phyloP scores from a whole-genome alignment of 2,329 filamentous ascomycete genomes.

The Penicillium hordei region DNA sequence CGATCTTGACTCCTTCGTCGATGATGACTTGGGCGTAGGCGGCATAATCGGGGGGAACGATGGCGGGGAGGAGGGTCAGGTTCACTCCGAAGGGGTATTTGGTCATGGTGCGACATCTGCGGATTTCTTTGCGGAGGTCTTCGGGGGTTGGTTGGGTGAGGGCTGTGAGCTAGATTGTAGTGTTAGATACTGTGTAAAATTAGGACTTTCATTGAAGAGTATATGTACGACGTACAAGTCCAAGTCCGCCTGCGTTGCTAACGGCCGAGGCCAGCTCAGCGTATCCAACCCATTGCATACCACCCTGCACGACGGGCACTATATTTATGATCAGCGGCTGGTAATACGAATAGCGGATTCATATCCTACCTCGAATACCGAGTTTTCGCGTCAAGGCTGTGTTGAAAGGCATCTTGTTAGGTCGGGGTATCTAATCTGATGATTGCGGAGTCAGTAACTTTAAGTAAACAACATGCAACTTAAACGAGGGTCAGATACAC shows the following conservation, averaged over 20 bases:
- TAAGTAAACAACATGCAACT: neutral
- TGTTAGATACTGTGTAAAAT: neutral
- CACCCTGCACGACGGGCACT: slow-evolving; percentile 53
- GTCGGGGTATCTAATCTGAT: slow-evolving; percentile 12
- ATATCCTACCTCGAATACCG: slow-evolving; percentile 48
- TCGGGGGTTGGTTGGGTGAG: slow-evolving; percentile 90
- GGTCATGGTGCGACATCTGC: slow-evolving; percentile 72
- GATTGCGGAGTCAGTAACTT: slow-evolving; percentile 5
- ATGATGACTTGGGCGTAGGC: slow-evolving; percentile 91
- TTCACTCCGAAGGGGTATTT: slow-evolving; percentile 78
- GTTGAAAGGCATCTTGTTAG: slow-evolving; percentile 59
- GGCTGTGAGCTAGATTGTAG: slow-evolving; percentile 46
- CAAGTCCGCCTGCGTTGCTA: slow-evolving; percentile 54
- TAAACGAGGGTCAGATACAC: neutral
- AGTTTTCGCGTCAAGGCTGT: slow-evolving; percentile 62
- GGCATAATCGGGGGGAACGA: slow-evolving; percentile 86
- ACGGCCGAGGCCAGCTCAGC: slow-evolving; percentile 55
- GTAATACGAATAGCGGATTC: neutral
- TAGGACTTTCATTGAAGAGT: neutral
- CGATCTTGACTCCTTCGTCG: slow-evolving; percentile 85
- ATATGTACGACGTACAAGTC: slow-evolving; percentile 45
- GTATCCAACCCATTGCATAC: slow-evolving; percentile 59
- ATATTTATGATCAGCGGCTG: slow-evolving; percentile 7
- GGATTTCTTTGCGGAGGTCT: slow-evolving; percentile 91
- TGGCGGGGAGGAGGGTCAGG: slow-evolving; percentile 84